Evolutionary conservation across 768 basidiomycete species (phyloP), one percentile per base, ranked within the genome.

Genomic region (Russula vinacea): DNA sequence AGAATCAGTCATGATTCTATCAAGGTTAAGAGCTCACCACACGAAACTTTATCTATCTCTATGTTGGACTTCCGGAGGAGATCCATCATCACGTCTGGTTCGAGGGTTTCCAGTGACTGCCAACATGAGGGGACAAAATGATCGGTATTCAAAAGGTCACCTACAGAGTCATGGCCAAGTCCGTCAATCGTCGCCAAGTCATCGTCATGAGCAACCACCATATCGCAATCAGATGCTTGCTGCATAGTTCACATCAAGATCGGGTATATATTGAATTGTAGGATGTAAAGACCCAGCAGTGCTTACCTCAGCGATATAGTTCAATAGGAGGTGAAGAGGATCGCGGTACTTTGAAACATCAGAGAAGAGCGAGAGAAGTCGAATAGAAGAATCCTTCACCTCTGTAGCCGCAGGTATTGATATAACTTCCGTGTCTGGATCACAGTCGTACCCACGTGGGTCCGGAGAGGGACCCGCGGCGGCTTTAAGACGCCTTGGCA

Each of bases 191-290:
- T 17, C 19, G 3, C 16, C 29, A 52, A 19, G 50, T 33, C 53
- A 16, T 55, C 53, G 6, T 61, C 53, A 11, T 55, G 60, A 37
- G 55, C 8, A 11, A 61, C 53, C 5, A 55, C 44, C 51, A 53
- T 42, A 3, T 50, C 49, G 26, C 49, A 54, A 14, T 47, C 60
- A 37, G 16, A 22, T 33, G 51, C 32, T 19, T 5, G 40, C 59
- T 60, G 39, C 9, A n/a, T 11, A 24, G 32, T 1, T 9, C 42
- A 32, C 4, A 6, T 61, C 11, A 37, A 24, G 35, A 37, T 22
- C 6, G 9, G 10, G 29, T 16, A 26, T 1, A 53, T 7, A n/a
- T n/a, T n/a, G n/a, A n/a, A n/a, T n/a, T n/a, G n/a, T 33, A 24
- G 2, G 13, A n/a, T 4, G 33, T 16, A 19, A 54, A 37, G 53